Base-by-base conservation (phyloP, 257 asterid species). In the Ilex aquifolium region DNA sequence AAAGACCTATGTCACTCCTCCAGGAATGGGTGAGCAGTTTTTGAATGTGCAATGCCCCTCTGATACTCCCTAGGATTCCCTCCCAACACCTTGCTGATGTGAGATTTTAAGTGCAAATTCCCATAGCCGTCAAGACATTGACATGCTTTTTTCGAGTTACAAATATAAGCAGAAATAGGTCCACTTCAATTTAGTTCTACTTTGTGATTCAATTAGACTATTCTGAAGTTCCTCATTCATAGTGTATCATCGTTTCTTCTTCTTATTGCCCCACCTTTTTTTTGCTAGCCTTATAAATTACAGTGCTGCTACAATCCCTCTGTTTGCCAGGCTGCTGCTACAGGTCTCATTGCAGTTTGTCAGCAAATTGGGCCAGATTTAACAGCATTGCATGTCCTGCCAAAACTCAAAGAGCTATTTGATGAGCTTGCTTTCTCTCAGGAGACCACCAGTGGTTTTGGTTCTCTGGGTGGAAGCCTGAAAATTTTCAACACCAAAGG, bases 311-410 rank as follows among this genome's bases (percentile, higher is more conserved):
- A 7, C 27, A 40, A 39, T 75, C 65, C 62, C 59, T 67, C 69
- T 15, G 57, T 75, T 68, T 81, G 61, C 76, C 82, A 92, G 99
- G 80, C 74, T 63, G 85, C 93, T 69, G 91, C 95, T 62, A 85
- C 76, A 72, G 80, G 88, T 78, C 87, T 92, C 65, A 59, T 90
- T 71, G 82, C 80, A 70, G 83, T 87, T 69, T 92, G 94, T 79
- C 90, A 77, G 84, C 91, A 79, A 77, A 85, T 92, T 72, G 99
- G 99, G 63, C 84, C 96, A 48, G 95, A 85, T 66, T 80, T 80
- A 79, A 87, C 97, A 56, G 85, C 83, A 63, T 49, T 69, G 72
- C 88, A 79, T 72, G 87, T 92, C 81, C 85, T 92, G 68, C 99
- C 99, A 68, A 87, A 80, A 72, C 88, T 92, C 44, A 83, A 82